Evolutionary conservation across 495 filamentous ascomycete species (phyloP), one percentile per base, ranked within the genome.

Genomic region (Diplogelasinospora grovesii): DNA sequence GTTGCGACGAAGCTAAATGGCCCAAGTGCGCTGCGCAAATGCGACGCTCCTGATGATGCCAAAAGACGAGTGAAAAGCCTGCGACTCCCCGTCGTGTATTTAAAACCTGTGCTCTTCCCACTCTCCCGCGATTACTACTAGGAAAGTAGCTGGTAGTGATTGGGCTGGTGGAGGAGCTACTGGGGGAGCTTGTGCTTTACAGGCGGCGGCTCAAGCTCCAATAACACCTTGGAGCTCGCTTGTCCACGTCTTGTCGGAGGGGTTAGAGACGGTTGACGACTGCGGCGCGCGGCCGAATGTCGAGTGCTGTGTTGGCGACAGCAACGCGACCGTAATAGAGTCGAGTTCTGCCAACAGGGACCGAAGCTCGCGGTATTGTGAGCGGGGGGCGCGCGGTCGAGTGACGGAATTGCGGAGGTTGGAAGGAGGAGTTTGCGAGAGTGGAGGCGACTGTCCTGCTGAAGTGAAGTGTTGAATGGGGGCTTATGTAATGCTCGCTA

Each of bases 401-500:
- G 48, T 54, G 49, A 46, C 46, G 50, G 43, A 49, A 50, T 51
- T 51, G 54, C 28, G 49, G 52, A 58, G 57, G 55, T 53, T 54
- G 55, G 39, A 50, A 44, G 45, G 50, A 48, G 47, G 46, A 51
- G 41, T 49, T 61, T 54, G 46, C 26, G 27, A 28, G 38, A 30
- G 48, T 40, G 48, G 50, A 50, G 45, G 21, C 41, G 41, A 31
- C 24, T 26, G 11, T 16, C 31, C 20, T 13, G 8, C 33, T 5
- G 35, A 43, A 38, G 30, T 5, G 22, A 5, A n/a, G 11, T 22
- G 34, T 20, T 14, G 22, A 6, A 21, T 39, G 9, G 14, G 14
- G 16, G 24, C 16, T 41, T 41, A 41, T 31, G 38, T 41, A 41
- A 41, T 31, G 28, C n/a, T 13, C 28, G 28, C 10, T 15, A 15